These are phyloP conservation scores for Aphanomyces stellatus DNA, from an alignment of 352 stramenopile genomes.

Conservation along the genomic window DNA sequence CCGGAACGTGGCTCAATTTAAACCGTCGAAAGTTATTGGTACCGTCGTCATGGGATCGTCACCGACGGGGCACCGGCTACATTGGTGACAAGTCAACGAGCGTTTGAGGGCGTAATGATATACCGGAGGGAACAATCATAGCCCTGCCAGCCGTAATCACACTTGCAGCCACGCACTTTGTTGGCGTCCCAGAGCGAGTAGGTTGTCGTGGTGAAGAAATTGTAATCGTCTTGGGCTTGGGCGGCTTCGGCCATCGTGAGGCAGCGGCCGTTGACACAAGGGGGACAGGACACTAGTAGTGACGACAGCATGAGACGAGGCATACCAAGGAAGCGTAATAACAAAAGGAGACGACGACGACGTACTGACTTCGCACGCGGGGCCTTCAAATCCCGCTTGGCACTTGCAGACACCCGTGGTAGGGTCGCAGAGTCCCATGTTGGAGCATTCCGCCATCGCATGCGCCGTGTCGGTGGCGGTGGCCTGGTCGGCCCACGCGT, in stretches of 20 bases:
- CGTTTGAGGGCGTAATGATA: neutral
- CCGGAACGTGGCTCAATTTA: conserved; percentile 4
- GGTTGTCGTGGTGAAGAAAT: conserved; percentile 54
- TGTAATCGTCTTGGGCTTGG: conserved; percentile 44
- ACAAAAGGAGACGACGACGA: neutral
- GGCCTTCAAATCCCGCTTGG: conserved; percentile 32
- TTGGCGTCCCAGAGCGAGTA: conserved; percentile 64
- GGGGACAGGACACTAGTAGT: conserved; percentile 32
- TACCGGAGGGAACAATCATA: conserved; percentile 51
- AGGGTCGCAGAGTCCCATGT: conserved; percentile 47
- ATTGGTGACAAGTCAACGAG: neutral
- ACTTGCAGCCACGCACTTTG: conserved; percentile 72
- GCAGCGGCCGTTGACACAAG: conserved; percentile 58
- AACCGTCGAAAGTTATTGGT: neutral
- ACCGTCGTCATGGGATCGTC: conserved; percentile 49
- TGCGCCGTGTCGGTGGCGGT: conserved; percentile 47
- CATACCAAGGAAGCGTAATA: neutral
- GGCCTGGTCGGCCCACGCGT: conserved; percentile 57
- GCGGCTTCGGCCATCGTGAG: conserved; percentile 61
- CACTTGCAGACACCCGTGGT: conserved; percentile 42
- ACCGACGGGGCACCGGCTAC: conserved; percentile 35
- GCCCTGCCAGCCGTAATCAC: conserved; percentile 50
- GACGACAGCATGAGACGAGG: neutral
- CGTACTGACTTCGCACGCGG: conserved; percentile 53
- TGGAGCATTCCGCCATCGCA: conserved; percentile 53